Percentiles rank a stretch among this genome's conserved stretches.
Evolutionary conservation across 805 yeast species (phyloP).

Genomic region (Alloascoidea africana): DNA sequence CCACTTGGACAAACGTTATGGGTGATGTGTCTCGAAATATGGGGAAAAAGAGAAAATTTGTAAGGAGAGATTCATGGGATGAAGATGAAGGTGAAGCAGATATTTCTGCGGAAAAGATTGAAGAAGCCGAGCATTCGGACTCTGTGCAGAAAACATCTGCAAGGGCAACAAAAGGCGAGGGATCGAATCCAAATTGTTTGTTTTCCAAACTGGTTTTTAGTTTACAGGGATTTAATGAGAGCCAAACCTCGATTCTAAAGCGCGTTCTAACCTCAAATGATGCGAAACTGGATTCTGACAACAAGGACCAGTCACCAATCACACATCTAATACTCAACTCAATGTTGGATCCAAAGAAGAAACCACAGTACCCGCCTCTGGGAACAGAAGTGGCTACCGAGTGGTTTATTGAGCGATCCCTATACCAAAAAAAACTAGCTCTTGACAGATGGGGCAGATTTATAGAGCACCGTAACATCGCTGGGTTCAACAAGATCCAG

Average conservation of each 20-base stretch:
- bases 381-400: slow-evolving; percentile 40
- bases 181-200: neutral
- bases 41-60: neutral
- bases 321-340: slow-evolving; percentile 14
- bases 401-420: slow-evolving; percentile 66
- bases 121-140: neutral
- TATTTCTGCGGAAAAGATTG: neutral
- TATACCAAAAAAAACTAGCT: slow-evolving; percentile 34
- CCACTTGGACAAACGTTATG: neutral
- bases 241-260: slow-evolving; percentile 22
- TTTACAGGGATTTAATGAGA: slow-evolving; percentile 24
- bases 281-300: slow-evolving; percentile 21
- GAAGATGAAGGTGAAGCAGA: neutral
- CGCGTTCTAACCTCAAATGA: slow-evolving; percentile 29
- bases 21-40: neutral
- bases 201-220: slow-evolving; percentile 19
- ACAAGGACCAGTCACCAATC: slow-evolving; percentile 2
- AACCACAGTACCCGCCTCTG: slow-evolving; percentile 6
- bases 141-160: slow-evolving; percentile 5
- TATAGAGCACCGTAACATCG: slow-evolving; percentile 15
- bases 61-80: neutral
- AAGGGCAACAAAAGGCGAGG: slow-evolving; percentile 1
- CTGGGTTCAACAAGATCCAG: slow-evolving; percentile 13
- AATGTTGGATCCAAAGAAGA: slow-evolving; percentile 12
- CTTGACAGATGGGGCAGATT: slow-evolving; percentile 47